Evolutionary conservation across 73 alveolate genomes (phyloP).

Genomic region (Effrenium voratum): DNA sequence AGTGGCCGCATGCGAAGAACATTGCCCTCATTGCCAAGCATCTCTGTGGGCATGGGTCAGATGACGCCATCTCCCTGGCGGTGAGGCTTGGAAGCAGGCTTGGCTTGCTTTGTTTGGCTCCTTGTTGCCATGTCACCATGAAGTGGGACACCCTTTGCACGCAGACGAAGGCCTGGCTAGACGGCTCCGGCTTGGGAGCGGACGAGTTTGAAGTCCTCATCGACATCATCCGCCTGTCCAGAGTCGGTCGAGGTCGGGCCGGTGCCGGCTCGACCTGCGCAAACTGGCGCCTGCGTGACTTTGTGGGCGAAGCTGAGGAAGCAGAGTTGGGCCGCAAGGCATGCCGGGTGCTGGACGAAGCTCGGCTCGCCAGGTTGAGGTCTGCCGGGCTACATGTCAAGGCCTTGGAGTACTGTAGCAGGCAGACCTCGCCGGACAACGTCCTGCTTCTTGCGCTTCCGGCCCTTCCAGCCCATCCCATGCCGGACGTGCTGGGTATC

Average conservation of each 20-base stretch:
- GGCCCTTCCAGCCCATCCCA: background rate
- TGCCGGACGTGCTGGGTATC: background rate
- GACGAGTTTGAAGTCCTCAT: constrained; percentile 14
- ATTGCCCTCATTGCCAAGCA: constrained; percentile 24
- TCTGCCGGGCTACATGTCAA: background rate
- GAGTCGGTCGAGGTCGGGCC: background rate
- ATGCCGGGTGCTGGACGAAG: constrained; percentile 61
- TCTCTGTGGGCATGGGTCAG: constrained; percentile 70
- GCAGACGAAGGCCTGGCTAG: background rate
- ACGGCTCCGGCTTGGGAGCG: background rate
- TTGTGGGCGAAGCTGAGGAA: background rate
- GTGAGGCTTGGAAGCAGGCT: background rate
- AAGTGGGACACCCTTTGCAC: constrained; percentile 5
- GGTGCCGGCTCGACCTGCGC: constrained; percentile 29
- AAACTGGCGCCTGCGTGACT: constrained; percentile 48
- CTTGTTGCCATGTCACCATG: constrained; percentile 77
- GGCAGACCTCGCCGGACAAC: constrained; percentile 30
- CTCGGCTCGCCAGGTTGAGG: constrained; percentile 12
- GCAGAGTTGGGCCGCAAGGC: constrained; percentile 38
- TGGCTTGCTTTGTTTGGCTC: constrained; percentile 41
- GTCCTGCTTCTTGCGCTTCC: background rate
- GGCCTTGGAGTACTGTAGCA: constrained; percentile 54
- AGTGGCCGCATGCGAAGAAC: background rate
- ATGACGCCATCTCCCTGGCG: constrained; percentile 35
- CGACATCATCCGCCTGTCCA: constrained; percentile 34